phyloP scores from a whole-genome alignment of 2,329 filamentous ascomycete genomes.

The Xylariaceae sp. region DNA sequence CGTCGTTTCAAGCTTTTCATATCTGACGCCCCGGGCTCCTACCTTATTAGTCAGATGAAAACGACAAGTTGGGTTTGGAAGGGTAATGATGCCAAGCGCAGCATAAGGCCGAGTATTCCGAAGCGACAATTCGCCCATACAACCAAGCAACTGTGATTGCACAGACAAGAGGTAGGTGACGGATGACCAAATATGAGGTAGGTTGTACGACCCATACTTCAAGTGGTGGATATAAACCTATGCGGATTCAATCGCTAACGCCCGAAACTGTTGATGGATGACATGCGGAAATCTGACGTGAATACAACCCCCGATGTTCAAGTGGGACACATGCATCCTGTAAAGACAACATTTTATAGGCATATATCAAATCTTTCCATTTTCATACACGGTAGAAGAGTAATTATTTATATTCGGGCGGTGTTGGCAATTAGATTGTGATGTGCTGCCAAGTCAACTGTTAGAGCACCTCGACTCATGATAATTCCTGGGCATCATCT shows the following conservation, averaged over 20 bases:
- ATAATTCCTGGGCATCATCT: constrained; percentile 10
- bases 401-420: constrained; percentile 15
- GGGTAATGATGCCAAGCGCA: constrained; percentile 14
- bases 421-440: constrained; percentile 7
- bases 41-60: constrained; percentile 6
- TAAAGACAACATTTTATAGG: too few relatives aligned
- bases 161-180: background rate
- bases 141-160: background rate
- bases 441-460: constrained; percentile 16
- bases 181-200: background rate
- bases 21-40: constrained; percentile 14
- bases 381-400: background rate
- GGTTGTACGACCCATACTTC: background rate
- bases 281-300: background rate
- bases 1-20: constrained; percentile 2
- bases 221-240: background rate
- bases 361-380: too few relatives aligned
- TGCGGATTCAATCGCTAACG: background rate
- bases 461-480: constrained; percentile 12
- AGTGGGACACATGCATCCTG: too few relatives aligned
- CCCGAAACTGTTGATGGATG: background rate
- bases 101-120: constrained; percentile 9
- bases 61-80: background rate
- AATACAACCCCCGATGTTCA: too few relatives aligned
- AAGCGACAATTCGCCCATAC: background rate